phyloP scores from a whole-genome alignment of 208 protist genomes.

The Wallacemonas collosoma region DNA sequence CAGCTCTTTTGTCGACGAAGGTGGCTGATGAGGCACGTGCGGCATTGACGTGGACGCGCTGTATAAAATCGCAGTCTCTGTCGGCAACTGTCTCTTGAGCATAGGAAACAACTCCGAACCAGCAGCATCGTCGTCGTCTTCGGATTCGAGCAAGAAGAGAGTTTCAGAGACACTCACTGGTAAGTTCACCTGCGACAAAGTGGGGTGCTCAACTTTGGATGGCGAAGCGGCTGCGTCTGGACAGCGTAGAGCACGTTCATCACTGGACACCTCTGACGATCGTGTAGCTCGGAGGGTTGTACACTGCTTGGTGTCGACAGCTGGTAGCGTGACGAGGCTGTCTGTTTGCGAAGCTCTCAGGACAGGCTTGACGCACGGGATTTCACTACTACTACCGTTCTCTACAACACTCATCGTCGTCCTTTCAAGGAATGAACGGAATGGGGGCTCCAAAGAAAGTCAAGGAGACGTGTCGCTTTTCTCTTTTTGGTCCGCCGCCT shows the following conservation, averaged over 20 bases:
- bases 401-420: background rate
- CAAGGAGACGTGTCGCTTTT: too few relatives aligned
- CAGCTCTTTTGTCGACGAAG: background rate
- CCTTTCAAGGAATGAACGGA: too few relatives aligned
- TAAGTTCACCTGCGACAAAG: background rate
- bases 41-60: background rate
- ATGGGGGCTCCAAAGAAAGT: too few relatives aligned
- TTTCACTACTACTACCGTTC: background rate
- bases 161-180: background rate
- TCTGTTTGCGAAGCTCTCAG: background rate
- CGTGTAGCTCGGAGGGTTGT: background rate
- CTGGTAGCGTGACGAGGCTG: background rate
- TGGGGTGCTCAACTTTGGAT: background rate
- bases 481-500: too few relatives aligned
- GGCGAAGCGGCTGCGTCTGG: too few relatives aligned
- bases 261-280: background rate
- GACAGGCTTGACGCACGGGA: background rate
- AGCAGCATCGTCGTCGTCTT: slow-evolving; percentile 8
- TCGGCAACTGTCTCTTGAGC: slow-evolving; percentile 11
- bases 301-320: slow-evolving; percentile 3
- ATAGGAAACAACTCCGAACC: background rate
- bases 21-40: background rate
- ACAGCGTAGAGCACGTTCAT: too few relatives aligned
- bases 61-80: slow-evolving; percentile 1
- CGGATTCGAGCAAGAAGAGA: slow-evolving; percentile 25